Base-by-base conservation (phyloP, 345 rosid species). In the Syzygium aromaticum region DNA sequence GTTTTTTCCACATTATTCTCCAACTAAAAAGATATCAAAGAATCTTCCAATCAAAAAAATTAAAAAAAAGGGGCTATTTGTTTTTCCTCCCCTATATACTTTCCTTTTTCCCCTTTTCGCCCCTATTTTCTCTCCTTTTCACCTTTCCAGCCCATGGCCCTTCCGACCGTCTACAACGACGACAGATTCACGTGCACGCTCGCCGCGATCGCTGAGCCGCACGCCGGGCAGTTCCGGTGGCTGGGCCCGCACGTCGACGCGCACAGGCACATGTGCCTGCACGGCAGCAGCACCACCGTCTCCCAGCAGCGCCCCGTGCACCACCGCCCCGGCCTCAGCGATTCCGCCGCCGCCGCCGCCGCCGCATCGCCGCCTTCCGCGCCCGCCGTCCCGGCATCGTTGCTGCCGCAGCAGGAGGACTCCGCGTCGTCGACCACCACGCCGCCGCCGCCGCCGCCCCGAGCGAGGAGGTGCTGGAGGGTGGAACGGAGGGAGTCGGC, bases 331-430 rank as follows among this genome's bases (percentile, higher is more conserved):
- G 46, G 46, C 46, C 46, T 43, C 46, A 43, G 46, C 46, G 7
- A 43, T 43, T 43, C 46, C 46, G 5, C 46, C n/a, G 87, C 87
- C 84, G n/a, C n/a, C n/a, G n/a, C n/a, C n/a, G 11, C 54, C 54
- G 40, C 87, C 86, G 52, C 87, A 80, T n/a, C 56, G 27, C 67
- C 52, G 33, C 19, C 40, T 4, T 28, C 87, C 80, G 33, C 84
- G 2, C n/a, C 87, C 38, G 30, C 40, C 61, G 33, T 30, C 8
- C 85, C 63, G 22, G 84, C 54, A 11, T 86, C 91, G 25, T 92
- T 89, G 88, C 98, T 94, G 43, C 95, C 98, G 46, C 99, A 95
- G 88, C 93, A 43, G 46, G 46, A 90, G 11, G 99, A 96, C 87
- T 92, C 94, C 5, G 88, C 93, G 11, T 95, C 96, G 7, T 92